These are phyloP conservation scores for Dactylellina haptotyla DNA, from an alignment of 2,329 filamentous ascomycete genomes.

Conservation along the genomic window DNA sequence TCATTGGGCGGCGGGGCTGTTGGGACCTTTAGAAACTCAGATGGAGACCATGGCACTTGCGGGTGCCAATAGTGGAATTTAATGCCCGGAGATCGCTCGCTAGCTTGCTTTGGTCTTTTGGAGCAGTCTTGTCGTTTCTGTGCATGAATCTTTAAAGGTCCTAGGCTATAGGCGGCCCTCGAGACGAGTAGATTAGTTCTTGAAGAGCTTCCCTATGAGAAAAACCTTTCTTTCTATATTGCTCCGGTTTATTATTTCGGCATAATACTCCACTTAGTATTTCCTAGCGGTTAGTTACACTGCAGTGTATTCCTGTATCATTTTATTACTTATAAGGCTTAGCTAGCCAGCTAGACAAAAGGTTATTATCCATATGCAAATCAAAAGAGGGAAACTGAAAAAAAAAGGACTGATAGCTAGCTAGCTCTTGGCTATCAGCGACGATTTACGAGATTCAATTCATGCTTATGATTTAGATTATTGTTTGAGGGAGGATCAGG, in stretches of 20 bases:
- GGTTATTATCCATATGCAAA: no score
- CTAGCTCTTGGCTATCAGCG: no score
- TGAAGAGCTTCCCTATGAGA: not conserved
- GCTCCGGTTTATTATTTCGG: not conserved
- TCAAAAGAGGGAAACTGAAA: no score
- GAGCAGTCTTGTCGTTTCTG: not conserved
- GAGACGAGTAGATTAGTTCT: not conserved
- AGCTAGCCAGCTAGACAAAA: not conserved
- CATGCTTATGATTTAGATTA: no score
- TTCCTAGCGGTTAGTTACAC: not conserved
- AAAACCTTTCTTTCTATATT: not conserved
- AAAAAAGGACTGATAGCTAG: no score
- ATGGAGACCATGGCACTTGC: slow-evolving; percentile 43
- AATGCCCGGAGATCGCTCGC: not conserved
- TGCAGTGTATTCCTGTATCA: not conserved
- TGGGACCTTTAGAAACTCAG: slow-evolving; percentile 36
- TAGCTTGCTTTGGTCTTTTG: no score
- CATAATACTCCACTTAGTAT: not conserved
- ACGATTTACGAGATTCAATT: no score
- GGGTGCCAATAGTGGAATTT: not conserved
- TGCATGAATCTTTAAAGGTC: not conserved
- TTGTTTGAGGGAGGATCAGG: no score
- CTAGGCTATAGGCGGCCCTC: not conserved
- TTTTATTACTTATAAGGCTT: not conserved
- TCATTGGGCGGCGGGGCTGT: slow-evolving; percentile 40